A percentile compares a stretch with the other conserved stretches of the same genome.
phyloP scores from a whole-genome alignment of 805 yeast species.

The Clavispora phyllophila region DNA sequence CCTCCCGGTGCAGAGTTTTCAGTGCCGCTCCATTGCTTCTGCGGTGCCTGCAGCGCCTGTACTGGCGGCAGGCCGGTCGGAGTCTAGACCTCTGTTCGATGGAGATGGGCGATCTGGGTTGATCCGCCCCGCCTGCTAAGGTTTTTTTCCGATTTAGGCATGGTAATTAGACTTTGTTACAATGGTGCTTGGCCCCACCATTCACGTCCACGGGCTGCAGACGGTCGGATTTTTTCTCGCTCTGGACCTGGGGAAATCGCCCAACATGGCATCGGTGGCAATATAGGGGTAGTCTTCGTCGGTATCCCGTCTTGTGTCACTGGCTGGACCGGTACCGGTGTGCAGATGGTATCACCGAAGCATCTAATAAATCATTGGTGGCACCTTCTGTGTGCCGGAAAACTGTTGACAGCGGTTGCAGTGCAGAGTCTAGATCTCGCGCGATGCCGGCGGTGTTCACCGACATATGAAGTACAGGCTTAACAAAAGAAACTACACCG shows the following conservation, averaged over 20 bases:
- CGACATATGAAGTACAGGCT: background rate
- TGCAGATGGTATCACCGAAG: background rate
- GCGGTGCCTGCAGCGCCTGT: background rate
- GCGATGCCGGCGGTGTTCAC: background rate
- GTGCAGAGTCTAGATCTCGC: conserved; percentile 1
- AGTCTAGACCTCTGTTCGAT: background rate
- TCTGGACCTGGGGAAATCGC: no score
- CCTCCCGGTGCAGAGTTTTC: background rate
- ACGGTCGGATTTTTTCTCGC: no score
- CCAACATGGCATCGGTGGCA: background rate
- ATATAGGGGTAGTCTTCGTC: background rate
- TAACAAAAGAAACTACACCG: background rate
- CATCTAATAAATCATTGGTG: background rate
- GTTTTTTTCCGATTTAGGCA: background rate
- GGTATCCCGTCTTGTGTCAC: background rate
- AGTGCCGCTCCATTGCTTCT: background rate
- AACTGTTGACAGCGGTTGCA: background rate
- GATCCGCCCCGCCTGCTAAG: no score
- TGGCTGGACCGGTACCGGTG: background rate
- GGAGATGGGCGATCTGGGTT: no score
- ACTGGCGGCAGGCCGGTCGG: background rate
- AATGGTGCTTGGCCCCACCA: background rate
- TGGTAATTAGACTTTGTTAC: background rate
- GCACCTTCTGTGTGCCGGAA: background rate
- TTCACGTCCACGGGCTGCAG: background rate